Base-by-base conservation (phyloP, 371 early-diverging fungal genomes). In the Rhizopus delemar region DNA sequence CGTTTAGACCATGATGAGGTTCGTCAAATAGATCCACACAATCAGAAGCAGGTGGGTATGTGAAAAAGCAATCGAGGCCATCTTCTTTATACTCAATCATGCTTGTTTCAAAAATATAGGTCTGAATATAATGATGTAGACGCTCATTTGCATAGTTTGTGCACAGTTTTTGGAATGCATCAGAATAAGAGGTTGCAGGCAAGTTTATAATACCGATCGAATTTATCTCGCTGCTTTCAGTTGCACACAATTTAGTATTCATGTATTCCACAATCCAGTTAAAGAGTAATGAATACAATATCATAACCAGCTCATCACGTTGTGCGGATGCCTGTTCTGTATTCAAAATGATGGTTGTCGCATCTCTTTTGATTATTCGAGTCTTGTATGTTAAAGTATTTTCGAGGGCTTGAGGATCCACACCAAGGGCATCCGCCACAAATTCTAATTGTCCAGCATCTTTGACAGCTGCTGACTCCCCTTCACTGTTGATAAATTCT, bases 181-280 rank as follows among this genome's bases (percentile, higher is more conserved):
- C 4, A 13, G 13, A 13, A 5, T 8, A 38, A 11, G 39, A 38
- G 5, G 8, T 8, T 2, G 39, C 8, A 13, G 82, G 77, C 57
- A 86, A 73, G 54, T 89, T 85, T 32, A 89, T 62, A 9, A 89
- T 65, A 9, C 83, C 83, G 41, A 90, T 78, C 56, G 88, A 84
- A 65, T 86, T 86, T 32, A 76, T 70, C 11, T 71, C 74, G 48
- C 80, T 77, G 11, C 48, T 58, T 22, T 22, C 22, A 22, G 22
- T 22, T 22, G 22, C 22, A 15, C 60, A 68, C 70, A 79, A 48
- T 80, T 81, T 69, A 83, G 75, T 69, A 75, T 95, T 95, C 70
- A 93, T 79, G 52, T 85, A 85, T 68, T 95, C 96, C 31, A 94
- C 81, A n/a, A 97, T 62, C 90, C 93, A 96, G 9, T 83, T 79